A percentile compares a stretch with the other conserved stretches of the same genome.
These are phyloP conservation scores for Aurifilum marmelostoma DNA, from an alignment of 2,329 filamentous ascomycete genomes.

Conservation along the genomic window DNA sequence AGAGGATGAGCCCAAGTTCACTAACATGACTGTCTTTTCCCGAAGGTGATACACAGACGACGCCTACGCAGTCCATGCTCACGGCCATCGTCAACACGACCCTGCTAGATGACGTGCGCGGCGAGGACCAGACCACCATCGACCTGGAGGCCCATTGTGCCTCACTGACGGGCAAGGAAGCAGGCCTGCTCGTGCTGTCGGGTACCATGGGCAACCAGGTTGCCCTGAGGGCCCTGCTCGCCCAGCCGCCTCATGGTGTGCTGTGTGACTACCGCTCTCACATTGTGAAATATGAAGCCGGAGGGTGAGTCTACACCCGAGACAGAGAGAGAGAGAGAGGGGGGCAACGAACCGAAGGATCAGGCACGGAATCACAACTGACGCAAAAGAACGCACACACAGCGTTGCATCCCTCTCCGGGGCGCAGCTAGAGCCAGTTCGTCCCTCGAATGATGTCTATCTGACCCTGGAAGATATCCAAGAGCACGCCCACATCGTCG, in stretches of 20 bases:
- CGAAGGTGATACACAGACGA: slow-evolving; percentile 63
- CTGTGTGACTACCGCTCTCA: slow-evolving; percentile 80
- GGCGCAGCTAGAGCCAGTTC: slow-evolving; percentile 68
- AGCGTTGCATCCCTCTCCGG: slow-evolving; percentile 73
- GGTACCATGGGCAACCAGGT: slow-evolving; percentile 97
- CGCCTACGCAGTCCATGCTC: slow-evolving; percentile 81
- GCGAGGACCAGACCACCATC: slow-evolving; percentile 78
- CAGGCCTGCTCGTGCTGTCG: slow-evolving; percentile 78
- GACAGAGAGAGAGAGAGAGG: background rate
- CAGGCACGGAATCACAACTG: background rate
- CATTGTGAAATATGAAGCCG: slow-evolving; percentile 70
- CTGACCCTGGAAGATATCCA: slow-evolving; percentile 78
- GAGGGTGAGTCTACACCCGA: slow-evolving; percentile 49
- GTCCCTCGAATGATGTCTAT: slow-evolving; percentile 71
- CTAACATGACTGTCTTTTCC: background rate
- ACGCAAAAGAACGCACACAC: background rate
- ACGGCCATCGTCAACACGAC: slow-evolving; percentile 74
- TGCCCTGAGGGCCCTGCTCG: slow-evolving; percentile 75
- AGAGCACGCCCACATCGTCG: slow-evolving; percentile 63
- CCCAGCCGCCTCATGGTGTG: slow-evolving; percentile 78
- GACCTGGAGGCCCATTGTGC: slow-evolving; percentile 77
- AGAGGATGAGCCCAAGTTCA: background rate
- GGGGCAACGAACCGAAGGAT: background rate
- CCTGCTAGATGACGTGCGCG: slow-evolving; percentile 81
- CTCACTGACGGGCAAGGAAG: slow-evolving; percentile 72